Conservation (phyloP, 768 basidiomycete genomes). For the Tylopilus balloui region DNA sequence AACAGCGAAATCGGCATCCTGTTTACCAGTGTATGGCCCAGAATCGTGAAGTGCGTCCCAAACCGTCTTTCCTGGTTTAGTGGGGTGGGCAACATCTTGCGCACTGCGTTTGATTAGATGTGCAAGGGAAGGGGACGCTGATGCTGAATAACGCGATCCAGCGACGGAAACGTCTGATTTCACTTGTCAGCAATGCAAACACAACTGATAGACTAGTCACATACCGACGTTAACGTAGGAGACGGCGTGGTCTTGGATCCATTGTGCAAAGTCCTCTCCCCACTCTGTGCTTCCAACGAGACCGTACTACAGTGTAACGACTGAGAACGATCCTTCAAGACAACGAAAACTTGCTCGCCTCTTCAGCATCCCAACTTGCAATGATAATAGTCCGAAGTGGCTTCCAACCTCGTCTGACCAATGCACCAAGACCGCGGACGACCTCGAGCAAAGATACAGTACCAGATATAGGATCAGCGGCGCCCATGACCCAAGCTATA, state of each 20-base stretch:
- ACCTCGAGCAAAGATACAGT: constrained; percentile 53
- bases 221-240: constrained; percentile 78
- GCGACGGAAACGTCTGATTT: constrained; percentile 48
- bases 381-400: constrained; percentile 67
- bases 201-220: constrained; percentile 4
- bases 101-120: constrained; percentile 53
- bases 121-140: constrained; percentile 62
- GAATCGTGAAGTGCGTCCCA: constrained; percentile 56
- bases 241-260: constrained; percentile 74
- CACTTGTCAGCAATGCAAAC: constrained; percentile 1
- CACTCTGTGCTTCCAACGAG: constrained; percentile 87
- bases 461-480: constrained; percentile 52
- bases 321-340: not conserved
- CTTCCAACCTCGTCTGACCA: constrained; percentile 54
- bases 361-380: constrained; percentile 78
- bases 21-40: constrained; percentile 44
- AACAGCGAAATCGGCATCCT: constrained; percentile 41
- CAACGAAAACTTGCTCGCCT: constrained; percentile 31
- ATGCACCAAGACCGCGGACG: constrained; percentile 47
- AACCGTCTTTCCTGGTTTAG: constrained; percentile 44
- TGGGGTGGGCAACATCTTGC: constrained; percentile 53
- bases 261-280: constrained; percentile 85
- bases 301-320: constrained; percentile 42
- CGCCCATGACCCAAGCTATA: constrained; percentile 43
- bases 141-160: constrained; percentile 47